Percentiles rank a stretch among this genome's conserved stretches.
phyloP scores from a whole-genome alignment of 2,329 filamentous ascomycete genomes.

The Exutisphaerella laricina region DNA sequence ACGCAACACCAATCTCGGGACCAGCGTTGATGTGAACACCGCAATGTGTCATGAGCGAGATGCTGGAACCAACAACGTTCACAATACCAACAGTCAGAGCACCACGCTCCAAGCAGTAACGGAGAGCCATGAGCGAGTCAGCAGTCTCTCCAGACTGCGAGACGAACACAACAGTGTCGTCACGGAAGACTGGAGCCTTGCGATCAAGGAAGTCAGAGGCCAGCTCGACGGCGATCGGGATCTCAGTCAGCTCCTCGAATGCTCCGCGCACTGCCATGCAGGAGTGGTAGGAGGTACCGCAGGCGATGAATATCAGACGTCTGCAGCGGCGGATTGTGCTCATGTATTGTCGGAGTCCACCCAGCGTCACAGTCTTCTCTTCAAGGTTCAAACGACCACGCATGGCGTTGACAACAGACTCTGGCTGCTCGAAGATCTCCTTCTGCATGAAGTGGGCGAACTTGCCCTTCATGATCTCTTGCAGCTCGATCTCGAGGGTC shows the following conservation, averaged over 20 bases:
- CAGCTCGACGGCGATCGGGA: constrained; percentile 93
- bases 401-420: constrained; percentile 99
- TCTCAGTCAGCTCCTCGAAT: constrained; percentile 97
- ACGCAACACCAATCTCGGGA: constrained; percentile 97
- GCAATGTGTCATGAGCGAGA: constrained; percentile 97
- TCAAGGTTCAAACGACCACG: constrained; percentile 90
- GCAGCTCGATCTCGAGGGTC: constrained; percentile 96
- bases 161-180: constrained; percentile 98
- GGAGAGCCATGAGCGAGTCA: constrained; percentile 92
- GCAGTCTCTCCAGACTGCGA: constrained; percentile 98
- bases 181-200: constrained; percentile 95
- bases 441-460: constrained; percentile 99
- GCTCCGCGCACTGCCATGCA: constrained; percentile 99
- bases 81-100: constrained; percentile 97
- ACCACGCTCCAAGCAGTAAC: constrained; percentile 96
- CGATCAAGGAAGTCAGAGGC: constrained; percentile 98
- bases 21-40: constrained; percentile 99
- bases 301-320: constrained; percentile 98
- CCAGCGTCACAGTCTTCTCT: constrained; percentile 92
- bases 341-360: constrained; percentile 94
- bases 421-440: constrained; percentile 99
- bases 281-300: constrained; percentile 96
- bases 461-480: constrained; percentile 99
- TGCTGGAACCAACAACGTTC: constrained; percentile 97
- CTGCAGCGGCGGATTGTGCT: constrained; percentile 93